Base-by-base conservation (phyloP, 2,329 filamentous ascomycete genomes). In the Trichoderma sp. region DNA sequence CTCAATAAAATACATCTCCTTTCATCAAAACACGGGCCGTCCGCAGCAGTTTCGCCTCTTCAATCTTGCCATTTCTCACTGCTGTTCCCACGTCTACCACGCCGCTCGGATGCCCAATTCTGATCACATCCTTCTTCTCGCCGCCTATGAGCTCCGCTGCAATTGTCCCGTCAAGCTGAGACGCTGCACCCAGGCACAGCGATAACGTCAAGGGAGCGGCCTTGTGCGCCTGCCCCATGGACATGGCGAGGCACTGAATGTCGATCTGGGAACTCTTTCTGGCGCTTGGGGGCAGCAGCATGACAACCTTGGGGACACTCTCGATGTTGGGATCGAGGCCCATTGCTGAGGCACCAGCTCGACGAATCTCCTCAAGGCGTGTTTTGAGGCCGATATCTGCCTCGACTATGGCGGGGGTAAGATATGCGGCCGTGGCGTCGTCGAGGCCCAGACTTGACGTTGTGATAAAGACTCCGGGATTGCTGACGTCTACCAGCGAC, bases 401-500 rank as follows among this genome's bases (percentile, higher is more conserved):
- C 24, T 87, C 83, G 55, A 91, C 82, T 33, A 83, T 81, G 29
- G 86, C 81, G 0, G 89, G 88, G 0, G 85, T 81, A 43, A 90
- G 81, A 11, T 81, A 81, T 3, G 83, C 82, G 27, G 83, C 78
- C 1, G 83, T 82, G 21, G 83, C 77, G 2, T 87, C 78, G 4
- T 79, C 83, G 0, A 78, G 35, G n/a, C 77, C 77, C 16, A 91
- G 74, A 69, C 88, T 85, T 2, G 79, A 74, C 0, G 88, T 87
- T 8, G 79, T 79, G 0, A 92, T 79, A 74, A 92, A 92, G 16
- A 89, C 83, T 58, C 86, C 87, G 0, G 89, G 90, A 72, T 91
- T 91, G 1, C 85, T 85, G 0, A 87, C 87, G 71, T 92, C 90
- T 1, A 91, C 82, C 31, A 89, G 86, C 0, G 87, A 89, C 0